Conservation (phyloP, 2,329 filamentous ascomycete genomes). For the Colletotrichum simmondsii region DNA sequence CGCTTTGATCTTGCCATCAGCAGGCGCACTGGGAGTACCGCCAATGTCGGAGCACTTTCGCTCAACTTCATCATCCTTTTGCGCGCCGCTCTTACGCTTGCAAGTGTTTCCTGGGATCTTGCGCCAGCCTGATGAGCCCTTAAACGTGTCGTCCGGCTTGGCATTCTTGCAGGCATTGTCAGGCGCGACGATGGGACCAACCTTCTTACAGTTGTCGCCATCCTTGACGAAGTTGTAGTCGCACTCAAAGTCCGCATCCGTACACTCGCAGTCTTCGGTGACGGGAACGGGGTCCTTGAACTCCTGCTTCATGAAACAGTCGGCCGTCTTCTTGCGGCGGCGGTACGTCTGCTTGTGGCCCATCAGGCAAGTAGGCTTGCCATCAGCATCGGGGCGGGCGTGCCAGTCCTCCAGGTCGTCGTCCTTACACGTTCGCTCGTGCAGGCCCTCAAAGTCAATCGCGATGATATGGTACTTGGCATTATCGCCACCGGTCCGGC, state of each 20-base stretch:
- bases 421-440: conserved; percentile 81
- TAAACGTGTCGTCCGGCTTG: conserved; percentile 77
- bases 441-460: conserved; percentile 85
- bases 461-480: conserved; percentile 73
- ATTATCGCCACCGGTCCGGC: conserved; percentile 62
- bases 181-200: conserved; percentile 72
- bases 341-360: conserved; percentile 90
- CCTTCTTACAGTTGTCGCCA: conserved; percentile 71
- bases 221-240: conserved; percentile 88
- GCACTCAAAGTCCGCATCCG: conserved; percentile 90
- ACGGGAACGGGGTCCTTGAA: conserved; percentile 82
- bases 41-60: conserved; percentile 77
- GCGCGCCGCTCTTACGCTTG: conserved; percentile 66
- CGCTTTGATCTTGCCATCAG: conserved; percentile 73
- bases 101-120: conserved; percentile 88
- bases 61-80: conserved; percentile 80
- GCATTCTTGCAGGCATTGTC: conserved; percentile 76
- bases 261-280: conserved; percentile 83
- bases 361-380: conserved; percentile 91
- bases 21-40: conserved; percentile 59
- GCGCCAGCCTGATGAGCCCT: conserved; percentile 89
- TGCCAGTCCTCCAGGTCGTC: conserved; percentile 90
- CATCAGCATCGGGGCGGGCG: conserved; percentile 83
- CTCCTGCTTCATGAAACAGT: conserved; percentile 89
- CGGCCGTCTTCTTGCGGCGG: conserved; percentile 85